Base-by-base conservation (phyloP, 2,329 filamentous ascomycete species). In the Aspergillus fumigatiaffinis region DNA sequence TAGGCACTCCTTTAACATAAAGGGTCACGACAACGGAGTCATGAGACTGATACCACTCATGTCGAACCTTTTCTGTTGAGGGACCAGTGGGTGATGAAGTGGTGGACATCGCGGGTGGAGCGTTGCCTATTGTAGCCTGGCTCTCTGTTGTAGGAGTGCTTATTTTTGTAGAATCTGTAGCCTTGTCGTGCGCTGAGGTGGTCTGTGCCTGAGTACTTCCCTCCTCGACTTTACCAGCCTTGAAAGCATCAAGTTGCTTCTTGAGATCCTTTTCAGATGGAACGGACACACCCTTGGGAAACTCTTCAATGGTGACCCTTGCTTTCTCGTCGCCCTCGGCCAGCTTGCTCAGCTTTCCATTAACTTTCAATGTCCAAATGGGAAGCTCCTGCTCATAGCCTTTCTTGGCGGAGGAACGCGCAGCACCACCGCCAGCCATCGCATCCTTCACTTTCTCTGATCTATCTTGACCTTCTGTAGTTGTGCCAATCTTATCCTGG, bases 21-120 rank as follows among this genome's bases (percentile, higher is more conserved):
- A 90, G 76, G 0, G 83, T 86, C 63, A 89, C 78, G 28, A 83
- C 84, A 52, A 89, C 80, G 10, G 73, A 81, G n/a, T 84, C 80
- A 17, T 75, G 74, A 49, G 80, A 85, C 66, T 89, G 86, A 65
- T 87, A 89, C 85, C 85, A 90, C 57, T 89, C 87, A 65, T 88
- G 81, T 55, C 86, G 81, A 62, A 88, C 82, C 69, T 87, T 88
- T 57, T 81, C 79, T 4, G 81, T 82, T 57, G 57, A 35, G 26
- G 57, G 38, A 8, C 62, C 28, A 38, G 56, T 47, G 10, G 64
- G 20, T 38, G 63, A 25, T 12, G 57, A 44, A 20, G 61, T 12
- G 5, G 17, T 51, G 17, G 50, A 25, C 50, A 20, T 14, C 29
- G 20, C 29, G 23, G 29, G 1, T 20, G 38, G 50, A 23, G 53